Conservation (phyloP, 2,329 filamentous ascomycete species). For the Alternaria conjuncta region DNA sequence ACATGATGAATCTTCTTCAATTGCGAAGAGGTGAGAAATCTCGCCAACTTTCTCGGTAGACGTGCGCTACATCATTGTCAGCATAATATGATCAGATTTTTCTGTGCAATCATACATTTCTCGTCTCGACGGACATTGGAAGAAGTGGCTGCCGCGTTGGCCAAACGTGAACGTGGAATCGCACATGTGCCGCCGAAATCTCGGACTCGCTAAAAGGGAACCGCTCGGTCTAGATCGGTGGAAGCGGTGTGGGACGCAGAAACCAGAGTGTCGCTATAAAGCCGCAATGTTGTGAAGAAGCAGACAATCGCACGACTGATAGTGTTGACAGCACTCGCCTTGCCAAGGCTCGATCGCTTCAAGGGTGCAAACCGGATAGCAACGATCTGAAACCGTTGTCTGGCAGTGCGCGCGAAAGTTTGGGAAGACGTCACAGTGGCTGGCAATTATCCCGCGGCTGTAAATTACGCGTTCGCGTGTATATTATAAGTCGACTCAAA, state of each 20-base stretch:
- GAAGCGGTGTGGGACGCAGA: slow-evolving; percentile 3
- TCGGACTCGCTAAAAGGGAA: slow-evolving; percentile 10
- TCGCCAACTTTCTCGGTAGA: slow-evolving; percentile 34
- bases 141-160: slow-evolving; percentile 44
- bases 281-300: slow-evolving; percentile 5
- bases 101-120: slow-evolving; percentile 30
- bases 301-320: slow-evolving; percentile 6
- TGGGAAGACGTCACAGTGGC: background rate
- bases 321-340: slow-evolving; percentile 14
- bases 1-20: slow-evolving; percentile 38
- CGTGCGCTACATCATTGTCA: slow-evolving; percentile 24
- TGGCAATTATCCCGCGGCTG: background rate
- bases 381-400: background rate
- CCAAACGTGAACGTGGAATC: slow-evolving; percentile 44
- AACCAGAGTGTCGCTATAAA: slow-evolving; percentile 1
- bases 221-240: background rate
- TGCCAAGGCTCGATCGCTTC: slow-evolving; percentile 39
- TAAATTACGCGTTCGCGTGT: background rate
- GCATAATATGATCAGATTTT: background rate
- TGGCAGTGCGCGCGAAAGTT: background rate
- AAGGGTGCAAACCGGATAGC: slow-evolving; percentile 41
- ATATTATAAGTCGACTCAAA: background rate
- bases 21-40: slow-evolving; percentile 31
- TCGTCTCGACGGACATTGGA: slow-evolving; percentile 37
- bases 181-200: slow-evolving; percentile 30